Evolutionary conservation across 2,329 filamentous ascomycete genomes (phyloP), one percentile per base, ranked within the genome.

Genomic region (Coniella vitis): DNA sequence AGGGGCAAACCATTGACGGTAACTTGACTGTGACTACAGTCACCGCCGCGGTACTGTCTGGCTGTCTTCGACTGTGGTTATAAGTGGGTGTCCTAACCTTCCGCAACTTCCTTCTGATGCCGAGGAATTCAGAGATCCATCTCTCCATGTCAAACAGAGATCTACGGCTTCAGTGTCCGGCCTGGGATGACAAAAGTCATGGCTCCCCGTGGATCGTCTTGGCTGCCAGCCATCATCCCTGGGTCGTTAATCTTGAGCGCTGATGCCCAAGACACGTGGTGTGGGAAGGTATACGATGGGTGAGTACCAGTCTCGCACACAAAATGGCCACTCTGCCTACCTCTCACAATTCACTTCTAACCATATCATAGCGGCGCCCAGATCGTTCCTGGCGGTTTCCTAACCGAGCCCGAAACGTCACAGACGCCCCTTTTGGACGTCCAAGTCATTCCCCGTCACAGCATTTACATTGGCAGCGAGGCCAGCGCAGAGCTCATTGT

Each of bases 381-480:
- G 32, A 45, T 49, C 45, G 47, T 54, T 21, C 52, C 47, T 13
- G 40, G 45, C 17, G 47, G 47, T 13, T 48, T 43, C 25, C 14
- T 46, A 37, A 45, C 43, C 16, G 38, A 42, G 34, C 45, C 40
- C 16, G 41, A 41, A 16, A 19, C 37, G 14, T 42, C 51, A 16
- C 21, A 37, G 1, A 48, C 31, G 16, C 65, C 66, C 3, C 65
- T 68, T 22, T 56, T 75, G 2, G 56, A 73, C 47, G 58, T 75
- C 36, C 69, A 72, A 43, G 64, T 74, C 55, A 63, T 64, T 31
- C 68, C 73, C 7, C 67, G 72, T 2, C 68, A 73, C 56, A 74
- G 65, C 56, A 62, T 75, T 38, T 75, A 74, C 45, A 61, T 75
- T 2, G 65, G 64, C 14, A 64, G 60, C 38, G 72, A 75, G 49